These are phyloP conservation scores for Sporothrix euskadiensis DNA, from an alignment of 2,329 filamentous ascomycete species.

Conservation along the genomic window DNA sequence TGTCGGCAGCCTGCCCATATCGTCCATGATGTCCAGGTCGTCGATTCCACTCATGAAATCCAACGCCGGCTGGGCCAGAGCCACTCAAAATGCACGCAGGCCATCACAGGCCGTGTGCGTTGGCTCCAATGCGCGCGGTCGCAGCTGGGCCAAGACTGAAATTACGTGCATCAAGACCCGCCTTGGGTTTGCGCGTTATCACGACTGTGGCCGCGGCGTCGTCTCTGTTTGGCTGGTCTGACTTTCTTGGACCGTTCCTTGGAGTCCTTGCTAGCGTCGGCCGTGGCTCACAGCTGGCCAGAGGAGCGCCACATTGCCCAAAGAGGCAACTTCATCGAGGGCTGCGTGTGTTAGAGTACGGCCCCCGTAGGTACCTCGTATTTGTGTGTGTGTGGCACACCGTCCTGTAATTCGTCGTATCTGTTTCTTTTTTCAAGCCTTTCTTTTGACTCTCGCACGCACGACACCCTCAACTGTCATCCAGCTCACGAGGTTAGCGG, in stretches of 20 bases:
- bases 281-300: background rate
- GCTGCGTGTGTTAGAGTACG: background rate
- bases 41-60: background rate
- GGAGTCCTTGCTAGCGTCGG: background rate
- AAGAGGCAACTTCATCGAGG: background rate
- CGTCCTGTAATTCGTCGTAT: conserved; percentile 10
- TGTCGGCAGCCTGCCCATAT: background rate
- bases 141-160: background rate
- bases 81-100: background rate
- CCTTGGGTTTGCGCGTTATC: conserved; percentile 9
- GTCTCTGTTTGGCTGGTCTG: conserved; percentile 15
- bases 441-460: background rate
- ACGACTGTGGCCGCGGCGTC: conserved; percentile 6
- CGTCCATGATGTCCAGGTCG: background rate
- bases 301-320: conserved; percentile 4
- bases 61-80: background rate
- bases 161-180: conserved; percentile 27
- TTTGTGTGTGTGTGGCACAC: background rate
- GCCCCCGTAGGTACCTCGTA: background rate
- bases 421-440: background rate
- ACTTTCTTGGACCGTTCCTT: background rate
- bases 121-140: conserved; percentile 7
- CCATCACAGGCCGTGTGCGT: background rate
- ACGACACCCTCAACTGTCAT: background rate
- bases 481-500: background rate